Evolutionary conservation across 768 basidiomycete genomes (phyloP), one percentile per base, ranked within the genome.

Genomic region (Lentinus tigrinus): DNA sequence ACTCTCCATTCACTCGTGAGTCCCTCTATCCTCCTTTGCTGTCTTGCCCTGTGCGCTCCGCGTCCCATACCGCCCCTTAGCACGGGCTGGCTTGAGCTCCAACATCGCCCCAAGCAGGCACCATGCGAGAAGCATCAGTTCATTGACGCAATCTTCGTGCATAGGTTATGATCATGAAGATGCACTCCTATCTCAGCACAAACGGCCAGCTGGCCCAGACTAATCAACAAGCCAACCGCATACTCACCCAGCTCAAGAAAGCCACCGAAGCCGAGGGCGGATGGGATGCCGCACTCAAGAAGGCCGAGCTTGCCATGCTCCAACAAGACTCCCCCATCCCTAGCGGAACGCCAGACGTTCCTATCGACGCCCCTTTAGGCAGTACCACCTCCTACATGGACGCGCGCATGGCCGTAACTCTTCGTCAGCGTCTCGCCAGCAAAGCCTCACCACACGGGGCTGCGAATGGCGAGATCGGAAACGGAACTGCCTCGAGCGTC

Each of bases 171-270:
- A 82, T 94, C 65, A 95, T 95, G 93, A 92, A 97, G 74, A 88
- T 96, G 80, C 95, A 99, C 72, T 97, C 94, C 4, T 99, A 98
- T 73, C 83, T 91, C 71, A 81, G 87, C 21, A 82, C 89, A 42
- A 98, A 98, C 67, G 93, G 96, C 5, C 85, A 91, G 64, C 84
- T 97, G 21, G 83, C 89, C 58, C 70, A 73, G 8, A 74, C 81
- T 13, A 69, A 76, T 17, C 72, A 78, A 34, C 80, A 85, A 52
- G 78, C 83, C 0, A 68, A 81, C 40, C 62, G 63, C 16, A 64
- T 80, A 14, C 70, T 85, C 5, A 60, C 70, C 3, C 69, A 78
- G 27, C 78, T 89, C 19, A 78, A 78, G 28, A 67, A 72, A 8
- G 77, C 78, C 7, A 78, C 85, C 0, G 71, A 75, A 6, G 74